Evolutionary conservation across 2,329 filamentous ascomycete genomes (phyloP).

Genomic region (Fusarium aywerte): DNA sequence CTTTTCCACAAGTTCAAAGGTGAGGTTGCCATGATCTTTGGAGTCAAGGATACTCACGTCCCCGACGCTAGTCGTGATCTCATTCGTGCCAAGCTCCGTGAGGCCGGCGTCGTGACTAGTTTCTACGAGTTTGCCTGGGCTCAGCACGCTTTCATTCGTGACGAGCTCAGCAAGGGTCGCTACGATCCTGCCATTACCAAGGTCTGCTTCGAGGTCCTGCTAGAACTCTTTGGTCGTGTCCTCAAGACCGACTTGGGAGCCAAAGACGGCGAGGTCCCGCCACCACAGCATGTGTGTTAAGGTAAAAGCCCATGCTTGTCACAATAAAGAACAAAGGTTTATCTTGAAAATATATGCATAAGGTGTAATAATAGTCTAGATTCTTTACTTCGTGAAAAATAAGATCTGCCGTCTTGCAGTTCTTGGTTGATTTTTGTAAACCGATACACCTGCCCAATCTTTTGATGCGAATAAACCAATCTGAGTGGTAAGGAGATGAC

Average conservation of each 20-base stretch:
- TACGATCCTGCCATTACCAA: conserved; percentile 90
- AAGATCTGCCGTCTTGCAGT: conserved; percentile 29
- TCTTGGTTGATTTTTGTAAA: conserved; percentile 28
- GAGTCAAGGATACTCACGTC: conserved; percentile 90
- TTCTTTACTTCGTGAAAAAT: conserved; percentile 46
- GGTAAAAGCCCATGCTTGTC: neutral
- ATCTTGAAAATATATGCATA: conserved; percentile 1
- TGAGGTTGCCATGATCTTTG: conserved; percentile 90
- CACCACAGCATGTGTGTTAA: conserved; percentile 79
- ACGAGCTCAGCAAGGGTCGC: conserved; percentile 91
- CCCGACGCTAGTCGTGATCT: conserved; percentile 83
- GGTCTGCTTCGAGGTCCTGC: conserved; percentile 88
- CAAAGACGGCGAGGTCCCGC: conserved; percentile 67
- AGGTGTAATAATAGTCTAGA: conserved; percentile 44
- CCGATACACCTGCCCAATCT: conserved; percentile 34
- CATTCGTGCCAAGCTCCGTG: conserved; percentile 83
- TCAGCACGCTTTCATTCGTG: conserved; percentile 93
- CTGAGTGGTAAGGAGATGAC: conserved; percentile 31
- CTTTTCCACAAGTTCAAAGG: conserved; percentile 75
- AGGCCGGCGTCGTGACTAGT: conserved; percentile 77
- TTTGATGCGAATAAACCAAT: conserved; percentile 29
- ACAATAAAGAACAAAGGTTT: neutral
- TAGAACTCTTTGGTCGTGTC: conserved; percentile 83
- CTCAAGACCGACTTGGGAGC: conserved; percentile 83
- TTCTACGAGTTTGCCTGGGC: conserved; percentile 95